phyloP scores from a whole-genome alignment of 306 rosid genomes.

The Elaeagnus macrophylla region DNA sequence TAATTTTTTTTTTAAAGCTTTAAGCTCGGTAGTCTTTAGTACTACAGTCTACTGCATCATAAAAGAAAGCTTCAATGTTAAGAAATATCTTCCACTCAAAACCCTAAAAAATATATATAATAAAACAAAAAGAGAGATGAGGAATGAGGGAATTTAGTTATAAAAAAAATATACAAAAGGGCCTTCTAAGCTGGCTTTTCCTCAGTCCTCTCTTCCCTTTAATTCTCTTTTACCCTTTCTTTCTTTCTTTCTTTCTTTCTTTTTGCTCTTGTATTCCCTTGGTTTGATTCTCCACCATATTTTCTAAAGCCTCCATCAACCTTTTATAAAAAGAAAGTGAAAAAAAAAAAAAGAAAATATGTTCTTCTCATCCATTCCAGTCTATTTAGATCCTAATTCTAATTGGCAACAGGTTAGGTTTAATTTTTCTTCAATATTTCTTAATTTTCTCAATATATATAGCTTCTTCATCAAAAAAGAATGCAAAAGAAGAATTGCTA shows the following conservation, averaged over 20 bases:
- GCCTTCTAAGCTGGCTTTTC: constrained; percentile 26
- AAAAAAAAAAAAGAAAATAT: constrained; percentile 42
- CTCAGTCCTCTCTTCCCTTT: constrained; percentile 29
- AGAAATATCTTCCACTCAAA: constrained; percentile 78
- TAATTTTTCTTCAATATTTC: constrained; percentile 24
- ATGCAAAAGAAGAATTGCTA: constrained; percentile 7
- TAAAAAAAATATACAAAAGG: constrained; percentile 59
- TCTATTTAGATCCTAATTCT: constrained; percentile 85
- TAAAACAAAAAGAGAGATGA: constrained; percentile 75
- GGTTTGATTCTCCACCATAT: constrained; percentile 93
- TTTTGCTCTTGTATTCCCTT: constrained; percentile 89
- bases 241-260: constrained; percentile 51
- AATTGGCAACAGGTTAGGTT: constrained; percentile 94
- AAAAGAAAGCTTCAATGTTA: constrained; percentile 65
- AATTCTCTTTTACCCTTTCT: constrained; percentile 8
- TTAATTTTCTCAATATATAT: constrained; percentile 31
- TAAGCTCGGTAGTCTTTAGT: constrained; percentile 13
- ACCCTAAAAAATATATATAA: constrained; percentile 52
- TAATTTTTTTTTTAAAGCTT: no score
- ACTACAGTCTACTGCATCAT: constrained; percentile 33
- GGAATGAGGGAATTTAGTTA: constrained; percentile 43
- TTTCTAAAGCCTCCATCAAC: constrained; percentile 66
- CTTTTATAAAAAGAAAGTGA: constrained; percentile 67
- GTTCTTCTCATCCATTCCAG: constrained; percentile 95
- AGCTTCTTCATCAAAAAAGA: constrained; percentile 19